Evolutionary conservation across 139 green algal species (phyloP).

Genomic region (Haematococcus lacustris): DNA sequence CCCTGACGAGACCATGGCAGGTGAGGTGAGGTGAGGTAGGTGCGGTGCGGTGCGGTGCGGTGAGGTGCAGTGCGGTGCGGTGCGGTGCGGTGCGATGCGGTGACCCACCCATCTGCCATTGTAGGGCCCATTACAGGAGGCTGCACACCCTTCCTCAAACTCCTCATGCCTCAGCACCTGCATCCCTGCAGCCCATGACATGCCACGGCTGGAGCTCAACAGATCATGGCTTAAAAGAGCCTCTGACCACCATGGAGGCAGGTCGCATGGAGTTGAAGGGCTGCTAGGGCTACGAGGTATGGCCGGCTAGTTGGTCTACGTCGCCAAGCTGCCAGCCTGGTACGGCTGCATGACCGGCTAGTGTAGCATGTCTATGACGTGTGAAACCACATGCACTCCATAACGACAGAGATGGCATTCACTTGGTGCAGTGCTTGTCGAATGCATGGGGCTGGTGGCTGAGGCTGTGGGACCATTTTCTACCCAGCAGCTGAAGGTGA

Average conservation of each 20-base stretch:
- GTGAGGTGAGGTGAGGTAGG: not conserved
- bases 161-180: slow-evolving; percentile 41
- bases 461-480: too few species aligned
- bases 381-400: too few species aligned
- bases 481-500: too few species aligned
- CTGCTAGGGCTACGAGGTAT: too few species aligned
- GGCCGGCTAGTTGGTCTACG: not conserved
- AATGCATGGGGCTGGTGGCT: too few species aligned
- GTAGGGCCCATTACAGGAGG: slow-evolving; percentile 50
- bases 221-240: not conserved
- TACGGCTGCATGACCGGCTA: not conserved
- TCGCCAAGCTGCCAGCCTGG: not conserved
- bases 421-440: too few species aligned
- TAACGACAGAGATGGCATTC: too few species aligned
- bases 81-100: not conserved
- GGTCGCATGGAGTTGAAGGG: too few species aligned
- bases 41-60: not conserved
- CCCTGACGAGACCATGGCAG: not conserved
- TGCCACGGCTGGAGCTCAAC: not conserved
- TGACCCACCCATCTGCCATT: slow-evolving; percentile 28
- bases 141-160: slow-evolving; percentile 42
- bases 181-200: slow-evolving; percentile 19
- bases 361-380: too few species aligned
- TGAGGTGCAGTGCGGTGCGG: not conserved
- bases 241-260: too few species aligned